Base-by-base conservation (phyloP, 2,329 filamentous ascomycete genomes). In the Metarhizium guizhouense region DNA sequence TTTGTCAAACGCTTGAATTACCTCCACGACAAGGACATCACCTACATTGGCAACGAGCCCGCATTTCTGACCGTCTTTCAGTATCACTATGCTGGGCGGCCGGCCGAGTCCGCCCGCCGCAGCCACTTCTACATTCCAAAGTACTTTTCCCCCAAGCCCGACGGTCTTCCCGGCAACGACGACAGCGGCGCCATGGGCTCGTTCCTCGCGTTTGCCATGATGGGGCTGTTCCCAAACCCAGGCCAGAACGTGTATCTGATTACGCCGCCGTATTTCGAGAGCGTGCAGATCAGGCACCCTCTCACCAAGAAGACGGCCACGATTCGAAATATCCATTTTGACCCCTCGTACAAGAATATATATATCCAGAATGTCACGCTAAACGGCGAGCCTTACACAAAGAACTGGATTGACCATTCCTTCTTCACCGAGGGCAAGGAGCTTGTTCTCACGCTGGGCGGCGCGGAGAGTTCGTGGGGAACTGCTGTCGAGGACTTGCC, bases 201-300 rank as follows among this genome's bases (percentile, higher is more conserved):
- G 0, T 88, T 87, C 57, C 72, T 83, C 0, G 82, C 81, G 0
- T 78, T 88, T 1, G 73, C 77, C 29, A 88, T 88, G 85, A 80
- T 88, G 73, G 86, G 86, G 0, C 69, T 88, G 6, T 89, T 85
- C 67, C 86, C 86, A 0, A 83, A 87, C 47, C 76, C 83, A 0
- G 85, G 85, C 0, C 85, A 88, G 62, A 73, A 87, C 58, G 83
- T 88, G 0, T 88, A 88, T 60, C 77, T 88, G n/a, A 85, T 88
- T 59, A 86, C 73, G 0, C 81, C 86, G 0, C 86, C 86, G 0
- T 89, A 82, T 62, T 89, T 89, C 61, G 73, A 79, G 58, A 73
- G 76, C 51, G 74, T 88, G 1, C 80, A 76, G 51, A 74, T 88
- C 51, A 81, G 70, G 11, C 81, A 81, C 56, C 75, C 75, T 0